A percentile compares a stretch with the other conserved stretches of the same genome.
Evolutionary conservation across 2,329 filamentous ascomycete genomes (phyloP).

Genomic region (Tolypocladium ophioglossoides): DNA sequence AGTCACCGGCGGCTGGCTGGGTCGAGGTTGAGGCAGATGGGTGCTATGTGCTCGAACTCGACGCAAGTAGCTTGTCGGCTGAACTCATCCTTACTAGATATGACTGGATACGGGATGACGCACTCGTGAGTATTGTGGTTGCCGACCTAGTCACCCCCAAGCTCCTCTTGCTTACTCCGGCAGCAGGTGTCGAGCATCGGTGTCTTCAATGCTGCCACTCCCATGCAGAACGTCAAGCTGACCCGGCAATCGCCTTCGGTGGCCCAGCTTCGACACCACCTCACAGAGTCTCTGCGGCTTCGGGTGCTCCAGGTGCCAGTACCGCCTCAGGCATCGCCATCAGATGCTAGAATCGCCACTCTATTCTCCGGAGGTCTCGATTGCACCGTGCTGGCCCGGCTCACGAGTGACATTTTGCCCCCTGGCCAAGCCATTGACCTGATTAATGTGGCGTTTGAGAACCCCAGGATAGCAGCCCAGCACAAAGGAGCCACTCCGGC

Average conservation of each 20-base stretch:
- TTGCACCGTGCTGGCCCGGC: conserved; percentile 75
- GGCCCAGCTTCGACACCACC: conserved; percentile 36
- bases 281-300: conserved; percentile 51
- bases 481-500: conserved; percentile 23
- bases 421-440: conserved; percentile 64
- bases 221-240: conserved; percentile 17
- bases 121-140: conserved; percentile 32
- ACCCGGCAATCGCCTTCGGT: conserved; percentile 36
- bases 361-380: conserved; percentile 93
- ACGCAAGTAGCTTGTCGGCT: conserved; percentile 2
- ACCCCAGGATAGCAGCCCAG: conserved; percentile 61
- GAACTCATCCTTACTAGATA: conserved; percentile 12
- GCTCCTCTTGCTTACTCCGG: neutral
- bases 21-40: conserved; percentile 77
- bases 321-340: conserved; percentile 29
- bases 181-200: conserved; percentile 42
- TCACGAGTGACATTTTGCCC: conserved; percentile 69
- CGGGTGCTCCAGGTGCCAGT: conserved; percentile 57
- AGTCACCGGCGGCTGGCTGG: conserved; percentile 45
- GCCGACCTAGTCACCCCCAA: conserved; percentile 24
- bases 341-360: conserved; percentile 54
- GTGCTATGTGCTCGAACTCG: conserved; percentile 58
- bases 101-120: conserved; percentile 21
- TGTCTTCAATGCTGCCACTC: conserved; percentile 37
- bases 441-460: conserved; percentile 94